Evolutionary conservation across 768 basidiomycete species (phyloP).

Genomic region (Leccinum disarticulatum): DNA sequence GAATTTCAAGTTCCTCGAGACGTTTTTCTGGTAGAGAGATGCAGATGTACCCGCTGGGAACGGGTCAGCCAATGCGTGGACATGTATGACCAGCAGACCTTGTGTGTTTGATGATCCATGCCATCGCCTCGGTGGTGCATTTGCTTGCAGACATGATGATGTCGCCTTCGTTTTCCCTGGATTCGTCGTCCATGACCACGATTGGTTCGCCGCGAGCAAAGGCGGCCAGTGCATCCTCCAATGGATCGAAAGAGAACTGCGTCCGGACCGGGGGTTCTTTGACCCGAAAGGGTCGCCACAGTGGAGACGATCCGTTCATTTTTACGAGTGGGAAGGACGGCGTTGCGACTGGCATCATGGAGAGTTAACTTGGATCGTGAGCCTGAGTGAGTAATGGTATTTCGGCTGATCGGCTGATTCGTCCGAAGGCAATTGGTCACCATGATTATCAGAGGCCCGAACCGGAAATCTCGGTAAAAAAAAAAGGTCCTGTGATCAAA

Average conservation of each 20-base stretch:
- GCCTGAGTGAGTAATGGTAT: not conserved
- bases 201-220: slow-evolving; percentile 84
- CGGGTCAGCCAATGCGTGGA: slow-evolving; percentile 11
- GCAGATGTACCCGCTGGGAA: slow-evolving; percentile 87
- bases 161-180: slow-evolving; percentile 96
- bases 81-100: slow-evolving; percentile 55
- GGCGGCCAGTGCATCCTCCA: slow-evolving; percentile 77
- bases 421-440: not conserved
- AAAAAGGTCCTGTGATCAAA: not conserved
- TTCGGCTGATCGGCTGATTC: not conserved
- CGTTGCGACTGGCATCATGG: slow-evolving; percentile 11
- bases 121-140: slow-evolving; percentile 96
- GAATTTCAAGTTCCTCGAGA: slow-evolving; percentile 75
- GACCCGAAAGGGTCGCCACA: slow-evolving; percentile 26
- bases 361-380: not conserved
- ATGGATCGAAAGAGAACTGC: slow-evolving; percentile 69
- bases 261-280: slow-evolving; percentile 25
- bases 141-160: slow-evolving; percentile 83
- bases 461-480: not conserved
- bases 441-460: no score
- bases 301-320: slow-evolving; percentile 9
- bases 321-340: slow-evolving; percentile 4
- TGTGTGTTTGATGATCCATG: slow-evolving; percentile 96
- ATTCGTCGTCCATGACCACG: slow-evolving; percentile 97
- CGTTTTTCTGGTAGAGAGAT: slow-evolving; percentile 76